phyloP scores from a whole-genome alignment of 2,329 filamentous ascomycete species.

The Pseudogymnoascus sp. region DNA sequence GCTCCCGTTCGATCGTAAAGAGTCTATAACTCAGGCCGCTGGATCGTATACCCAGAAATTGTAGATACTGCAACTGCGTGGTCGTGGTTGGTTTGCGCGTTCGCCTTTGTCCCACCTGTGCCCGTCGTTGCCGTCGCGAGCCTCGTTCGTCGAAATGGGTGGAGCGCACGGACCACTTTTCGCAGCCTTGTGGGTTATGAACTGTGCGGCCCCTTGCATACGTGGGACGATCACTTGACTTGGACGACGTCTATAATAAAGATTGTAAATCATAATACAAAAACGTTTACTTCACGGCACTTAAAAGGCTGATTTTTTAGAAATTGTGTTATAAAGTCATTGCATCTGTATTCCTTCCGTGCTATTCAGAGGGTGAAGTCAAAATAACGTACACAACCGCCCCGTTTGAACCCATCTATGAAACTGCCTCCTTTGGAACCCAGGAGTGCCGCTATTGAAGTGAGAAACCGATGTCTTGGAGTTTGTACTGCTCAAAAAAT shows the following conservation, averaged over 20 bases:
- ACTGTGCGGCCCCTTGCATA: background rate
- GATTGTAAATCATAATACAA: background rate
- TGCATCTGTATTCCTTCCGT: background rate
- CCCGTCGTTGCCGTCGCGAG: background rate
- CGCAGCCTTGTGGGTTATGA: background rate
- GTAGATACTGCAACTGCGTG: background rate
- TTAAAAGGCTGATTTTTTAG: background rate
- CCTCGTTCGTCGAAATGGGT: slow-evolving; percentile 5
- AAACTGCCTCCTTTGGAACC: background rate
- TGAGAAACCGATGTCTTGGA: background rate
- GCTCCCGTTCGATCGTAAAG: background rate
- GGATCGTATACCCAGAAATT: background rate
- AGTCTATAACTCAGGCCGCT: background rate
- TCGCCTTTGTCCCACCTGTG: background rate
- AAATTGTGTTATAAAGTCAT: background rate
- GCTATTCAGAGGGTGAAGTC: background rate
- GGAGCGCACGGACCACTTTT: slow-evolving; percentile 1
- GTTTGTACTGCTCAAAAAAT: background rate
- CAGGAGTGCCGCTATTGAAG: background rate
- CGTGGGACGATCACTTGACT: background rate
- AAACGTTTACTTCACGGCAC: background rate
- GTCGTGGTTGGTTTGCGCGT: background rate
- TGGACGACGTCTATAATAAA: background rate
- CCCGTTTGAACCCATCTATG: background rate
- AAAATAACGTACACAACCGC: background rate